A percentile compares a stretch with the other conserved stretches of the same genome.
phyloP scores from a whole-genome alignment of 2,329 filamentous ascomycete species.

The Beauveria bassiana region DNA sequence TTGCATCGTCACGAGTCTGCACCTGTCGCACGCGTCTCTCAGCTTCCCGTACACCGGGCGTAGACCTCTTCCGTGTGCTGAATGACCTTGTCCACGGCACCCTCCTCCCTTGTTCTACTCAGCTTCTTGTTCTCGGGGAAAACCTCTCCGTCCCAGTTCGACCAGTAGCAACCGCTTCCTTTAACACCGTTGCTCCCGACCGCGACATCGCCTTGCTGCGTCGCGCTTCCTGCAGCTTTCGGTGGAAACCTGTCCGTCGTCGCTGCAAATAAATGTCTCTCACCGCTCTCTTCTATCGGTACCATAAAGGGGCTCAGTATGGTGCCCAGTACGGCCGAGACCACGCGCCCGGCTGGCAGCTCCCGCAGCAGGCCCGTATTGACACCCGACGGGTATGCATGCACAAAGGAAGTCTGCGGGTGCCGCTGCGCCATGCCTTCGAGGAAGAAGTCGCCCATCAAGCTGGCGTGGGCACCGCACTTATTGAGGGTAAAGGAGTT shows the following conservation, averaged over 20 bases:
- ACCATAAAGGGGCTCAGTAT: not conserved
- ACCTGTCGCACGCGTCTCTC: too few relatives aligned
- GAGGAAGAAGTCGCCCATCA: conserved; percentile 37
- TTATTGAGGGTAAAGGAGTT: conserved; percentile 26
- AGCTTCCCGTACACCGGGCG: not conserved
- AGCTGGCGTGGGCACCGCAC: conserved; percentile 28
- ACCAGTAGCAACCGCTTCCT: not conserved
- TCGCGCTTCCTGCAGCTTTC: not conserved
- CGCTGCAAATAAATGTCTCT: conserved; percentile 11
- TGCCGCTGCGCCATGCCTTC: conserved; percentile 37
- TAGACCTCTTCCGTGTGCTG: not conserved
- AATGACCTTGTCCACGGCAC: not conserved
- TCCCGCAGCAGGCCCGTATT: conserved; percentile 5
- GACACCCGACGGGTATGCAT: conserved; percentile 23
- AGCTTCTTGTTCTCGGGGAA: not conserved
- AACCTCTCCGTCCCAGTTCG: not conserved
- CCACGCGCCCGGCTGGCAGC: not conserved
- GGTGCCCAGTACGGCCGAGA: not conserved
- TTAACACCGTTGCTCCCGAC: not conserved
- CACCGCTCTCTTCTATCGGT: conserved; percentile 7
- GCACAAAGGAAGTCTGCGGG: conserved; percentile 27
- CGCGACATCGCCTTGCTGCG: conserved; percentile 4
- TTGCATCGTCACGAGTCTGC: too few relatives aligned
- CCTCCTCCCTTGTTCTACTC: not conserved
- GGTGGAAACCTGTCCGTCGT: conserved; percentile 11